phyloP scores from a whole-genome alignment of 495 filamentous ascomycete species.

The Trichoderma erinaceum region DNA sequence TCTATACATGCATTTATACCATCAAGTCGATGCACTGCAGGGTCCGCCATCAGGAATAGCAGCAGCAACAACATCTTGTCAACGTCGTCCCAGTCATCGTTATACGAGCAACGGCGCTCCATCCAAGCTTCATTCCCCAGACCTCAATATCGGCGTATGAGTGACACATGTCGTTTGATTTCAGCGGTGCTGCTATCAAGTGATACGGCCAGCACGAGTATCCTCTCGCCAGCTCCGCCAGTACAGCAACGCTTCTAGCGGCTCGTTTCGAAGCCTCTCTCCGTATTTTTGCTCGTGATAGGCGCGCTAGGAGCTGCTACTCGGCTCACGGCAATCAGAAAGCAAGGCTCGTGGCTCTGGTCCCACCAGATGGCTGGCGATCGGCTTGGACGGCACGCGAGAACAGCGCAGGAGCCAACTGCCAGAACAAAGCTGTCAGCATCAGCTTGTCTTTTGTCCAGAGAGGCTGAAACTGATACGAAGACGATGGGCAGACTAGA shows the following conservation, averaged over 20 bases:
- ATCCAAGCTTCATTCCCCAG: too few relatives aligned
- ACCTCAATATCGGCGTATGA: too few relatives aligned
- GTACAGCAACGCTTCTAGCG: slow-evolving; percentile 4
- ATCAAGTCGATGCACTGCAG: background rate
- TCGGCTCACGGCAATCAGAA: slow-evolving; percentile 1
- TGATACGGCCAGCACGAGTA: background rate
- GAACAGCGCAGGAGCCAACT: background rate
- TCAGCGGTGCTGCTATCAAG: too few relatives aligned
- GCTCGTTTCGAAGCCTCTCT: background rate
- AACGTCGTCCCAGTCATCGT: too few relatives aligned
- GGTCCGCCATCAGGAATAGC: too few relatives aligned
- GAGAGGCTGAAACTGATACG: background rate
- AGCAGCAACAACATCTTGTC: too few relatives aligned
- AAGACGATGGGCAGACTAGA: too few relatives aligned
- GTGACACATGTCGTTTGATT: too few relatives aligned
- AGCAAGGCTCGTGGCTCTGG: background rate
- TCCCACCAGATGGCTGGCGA: slow-evolving; percentile 11
- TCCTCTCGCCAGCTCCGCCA: background rate
- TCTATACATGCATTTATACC: background rate
- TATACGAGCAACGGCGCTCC: too few relatives aligned
- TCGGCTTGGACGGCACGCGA: slow-evolving; percentile 12
- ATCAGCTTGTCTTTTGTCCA: background rate
- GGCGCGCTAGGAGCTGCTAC: background rate
- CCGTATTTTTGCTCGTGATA: background rate
- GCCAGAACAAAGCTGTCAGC: background rate